These are phyloP conservation scores for Globisporangium paddicum DNA, from an alignment of 352 stramenopile genomes.

Conservation along the genomic window DNA sequence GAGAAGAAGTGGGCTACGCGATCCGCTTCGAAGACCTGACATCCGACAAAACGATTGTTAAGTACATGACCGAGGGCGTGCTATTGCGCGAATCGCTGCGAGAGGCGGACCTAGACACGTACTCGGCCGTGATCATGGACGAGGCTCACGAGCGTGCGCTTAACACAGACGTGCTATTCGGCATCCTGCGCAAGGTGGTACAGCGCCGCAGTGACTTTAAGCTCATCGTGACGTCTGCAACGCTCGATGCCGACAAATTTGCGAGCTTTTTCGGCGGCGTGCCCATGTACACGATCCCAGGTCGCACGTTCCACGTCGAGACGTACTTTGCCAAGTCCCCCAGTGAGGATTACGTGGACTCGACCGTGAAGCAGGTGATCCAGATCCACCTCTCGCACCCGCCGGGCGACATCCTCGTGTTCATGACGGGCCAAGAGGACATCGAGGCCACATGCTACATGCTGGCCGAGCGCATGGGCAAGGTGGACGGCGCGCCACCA, in stretches of 20 bases:
- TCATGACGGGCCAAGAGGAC: conserved; percentile 99
- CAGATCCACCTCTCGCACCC: conserved; percentile 97
- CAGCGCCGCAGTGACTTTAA: conserved; percentile 88
- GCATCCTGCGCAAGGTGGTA: conserved; percentile 90
- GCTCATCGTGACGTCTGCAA: conserved; percentile 93
- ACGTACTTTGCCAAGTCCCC: conserved; percentile 91
- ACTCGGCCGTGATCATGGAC: conserved; percentile 92
- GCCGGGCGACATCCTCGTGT: conserved; percentile 97
- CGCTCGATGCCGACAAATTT: conserved; percentile 97
- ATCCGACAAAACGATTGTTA: conserved; percentile 94
- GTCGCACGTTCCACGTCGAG: conserved; percentile 81
- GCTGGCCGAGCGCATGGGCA: conserved; percentile 93
- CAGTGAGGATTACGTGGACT: conserved; percentile 97
- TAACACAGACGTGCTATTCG: conserved; percentile 94
- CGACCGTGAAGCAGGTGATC: conserved; percentile 97
- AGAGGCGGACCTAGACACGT: conserved; percentile 83
- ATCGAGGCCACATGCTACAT: conserved; percentile 96
- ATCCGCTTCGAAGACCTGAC: conserved; percentile 96
- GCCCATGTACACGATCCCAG: conserved; percentile 97
- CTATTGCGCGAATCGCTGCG: conserved; percentile 92
- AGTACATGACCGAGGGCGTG: conserved; percentile 95
- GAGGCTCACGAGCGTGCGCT: conserved; percentile 93
- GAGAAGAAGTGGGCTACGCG: conserved; percentile 88
- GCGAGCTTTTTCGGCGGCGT: conserved; percentile 96
- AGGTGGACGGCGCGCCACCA: conserved; percentile 90